Conservation (phyloP, 2,329 filamentous ascomycete genomes). For the Colletotrichum gloeosporioides region DNA sequence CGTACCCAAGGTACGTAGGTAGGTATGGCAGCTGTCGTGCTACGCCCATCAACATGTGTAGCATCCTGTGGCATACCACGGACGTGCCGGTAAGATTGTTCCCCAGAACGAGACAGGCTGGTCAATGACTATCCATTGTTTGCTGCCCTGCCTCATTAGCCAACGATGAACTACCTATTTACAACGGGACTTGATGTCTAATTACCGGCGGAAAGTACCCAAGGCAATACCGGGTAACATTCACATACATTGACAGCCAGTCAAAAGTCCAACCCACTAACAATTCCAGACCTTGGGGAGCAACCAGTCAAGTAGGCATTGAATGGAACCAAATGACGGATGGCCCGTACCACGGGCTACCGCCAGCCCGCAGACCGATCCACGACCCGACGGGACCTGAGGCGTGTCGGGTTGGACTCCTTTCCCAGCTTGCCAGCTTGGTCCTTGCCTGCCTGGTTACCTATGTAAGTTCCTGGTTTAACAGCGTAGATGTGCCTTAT, state of each 20-base stretch:
- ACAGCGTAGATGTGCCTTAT: not conserved
- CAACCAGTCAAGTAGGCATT: not conserved
- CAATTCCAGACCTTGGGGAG: not conserved
- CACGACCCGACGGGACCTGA: not conserved
- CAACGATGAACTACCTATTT: not conserved
- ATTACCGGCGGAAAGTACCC: not conserved
- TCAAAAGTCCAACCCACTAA: slow-evolving; percentile 3
- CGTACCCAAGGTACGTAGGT: not conserved
- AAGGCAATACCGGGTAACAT: not conserved
- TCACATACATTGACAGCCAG: slow-evolving; percentile 7
- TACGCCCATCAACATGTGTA: not conserved
- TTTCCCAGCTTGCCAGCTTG: not conserved
- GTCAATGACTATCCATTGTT: not conserved
- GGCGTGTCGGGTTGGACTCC: not conserved
- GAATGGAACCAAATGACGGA: not conserved
- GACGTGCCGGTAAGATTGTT: not conserved
- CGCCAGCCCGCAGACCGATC: not conserved
- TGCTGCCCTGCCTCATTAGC: not conserved
- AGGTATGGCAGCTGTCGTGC: not conserved
- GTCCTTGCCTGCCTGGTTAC: not conserved
- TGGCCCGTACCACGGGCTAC: not conserved
- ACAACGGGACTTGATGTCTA: not conserved
- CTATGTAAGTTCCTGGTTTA: not conserved
- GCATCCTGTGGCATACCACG: not conserved
- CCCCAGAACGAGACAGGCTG: not conserved